phyloP scores from a whole-genome alignment of 2,329 filamentous ascomycete genomes.

The Alternaria postmessia region DNA sequence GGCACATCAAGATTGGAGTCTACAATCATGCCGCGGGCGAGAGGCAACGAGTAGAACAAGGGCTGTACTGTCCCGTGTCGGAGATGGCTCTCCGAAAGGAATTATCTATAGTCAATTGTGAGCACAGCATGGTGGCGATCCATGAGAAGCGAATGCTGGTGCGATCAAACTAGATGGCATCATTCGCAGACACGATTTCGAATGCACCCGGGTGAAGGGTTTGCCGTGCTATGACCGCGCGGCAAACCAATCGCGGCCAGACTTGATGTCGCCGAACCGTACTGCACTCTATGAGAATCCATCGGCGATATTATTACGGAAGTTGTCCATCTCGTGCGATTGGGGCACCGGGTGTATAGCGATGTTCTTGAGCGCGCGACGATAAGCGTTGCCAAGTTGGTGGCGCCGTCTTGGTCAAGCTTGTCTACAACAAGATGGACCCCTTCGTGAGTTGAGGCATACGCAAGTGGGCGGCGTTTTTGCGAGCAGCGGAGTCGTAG shows the following conservation, averaged over 20 bases:
- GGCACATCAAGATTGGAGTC: not conserved
- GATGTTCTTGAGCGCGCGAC: conserved; percentile 1
- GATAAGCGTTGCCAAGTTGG: conserved; percentile 5
- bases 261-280: not conserved
- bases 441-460: not conserved
- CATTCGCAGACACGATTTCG: conserved; percentile 5
- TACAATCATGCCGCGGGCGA: not conserved
- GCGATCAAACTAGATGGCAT: not conserved
- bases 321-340: not conserved
- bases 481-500: not conserved
- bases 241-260: not conserved
- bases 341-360: not conserved
- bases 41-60: not conserved
- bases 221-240: not conserved
- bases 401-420: not conserved
- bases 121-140: not conserved
- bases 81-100: not conserved
- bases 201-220: not conserved
- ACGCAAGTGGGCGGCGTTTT: not conserved
- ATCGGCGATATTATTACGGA: not conserved
- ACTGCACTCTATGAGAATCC: not conserved
- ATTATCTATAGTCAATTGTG: not conserved
- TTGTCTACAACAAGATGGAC: not conserved
- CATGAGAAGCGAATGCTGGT: not conserved
- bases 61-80: not conserved